phyloP scores from a whole-genome alignment of 1,139 yeast genomes.

The Saccharomyces hybrid region DNA sequence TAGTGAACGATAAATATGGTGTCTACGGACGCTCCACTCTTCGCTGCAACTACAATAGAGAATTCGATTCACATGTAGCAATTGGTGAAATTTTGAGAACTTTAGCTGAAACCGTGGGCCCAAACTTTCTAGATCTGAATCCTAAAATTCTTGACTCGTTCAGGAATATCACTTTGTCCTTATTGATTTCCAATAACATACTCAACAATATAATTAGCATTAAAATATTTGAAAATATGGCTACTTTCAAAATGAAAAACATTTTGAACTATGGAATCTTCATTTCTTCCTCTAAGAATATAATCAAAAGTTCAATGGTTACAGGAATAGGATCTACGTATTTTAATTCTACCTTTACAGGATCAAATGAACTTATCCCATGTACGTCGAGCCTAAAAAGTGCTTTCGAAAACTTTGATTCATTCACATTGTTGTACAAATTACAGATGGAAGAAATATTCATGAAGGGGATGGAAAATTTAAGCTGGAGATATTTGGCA shows the following conservation, averaged over 20 bases:
- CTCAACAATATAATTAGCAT: slow-evolving; percentile 21
- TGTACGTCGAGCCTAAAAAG: slow-evolving; percentile 32
- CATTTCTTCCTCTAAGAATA: slow-evolving; percentile 19
- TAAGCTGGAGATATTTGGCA: slow-evolving; percentile 40
- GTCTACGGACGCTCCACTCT: slow-evolving; percentile 38
- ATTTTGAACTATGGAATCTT: slow-evolving; percentile 24
- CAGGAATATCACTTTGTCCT: slow-evolving; percentile 22
- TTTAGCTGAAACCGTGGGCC: slow-evolving; percentile 44
- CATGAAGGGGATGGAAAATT: slow-evolving; percentile 30
- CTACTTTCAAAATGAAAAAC: slow-evolving; percentile 27
- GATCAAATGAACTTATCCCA: slow-evolving; percentile 33
- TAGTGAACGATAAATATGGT: slow-evolving; percentile 50
- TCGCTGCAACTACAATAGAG: slow-evolving; percentile 42
- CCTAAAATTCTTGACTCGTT: slow-evolving; percentile 17
- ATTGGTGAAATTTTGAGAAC: slow-evolving; percentile 38
- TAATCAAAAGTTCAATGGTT: slow-evolving; percentile 20
- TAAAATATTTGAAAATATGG: slow-evolving; percentile 22
- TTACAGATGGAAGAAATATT: slow-evolving; percentile 30
- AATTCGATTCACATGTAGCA: slow-evolving; percentile 36
- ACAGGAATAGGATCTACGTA: slow-evolving; percentile 17
- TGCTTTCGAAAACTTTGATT: slow-evolving; percentile 32
- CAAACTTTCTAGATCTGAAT: slow-evolving; percentile 35
- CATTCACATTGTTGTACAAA: slow-evolving; percentile 36
- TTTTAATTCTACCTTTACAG: slow-evolving; percentile 21
- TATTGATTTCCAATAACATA: slow-evolving; percentile 21